Evolutionary conservation across 1,139 yeast genomes (phyloP).

Genomic region (Lodderomyces elongisporus): DNA sequence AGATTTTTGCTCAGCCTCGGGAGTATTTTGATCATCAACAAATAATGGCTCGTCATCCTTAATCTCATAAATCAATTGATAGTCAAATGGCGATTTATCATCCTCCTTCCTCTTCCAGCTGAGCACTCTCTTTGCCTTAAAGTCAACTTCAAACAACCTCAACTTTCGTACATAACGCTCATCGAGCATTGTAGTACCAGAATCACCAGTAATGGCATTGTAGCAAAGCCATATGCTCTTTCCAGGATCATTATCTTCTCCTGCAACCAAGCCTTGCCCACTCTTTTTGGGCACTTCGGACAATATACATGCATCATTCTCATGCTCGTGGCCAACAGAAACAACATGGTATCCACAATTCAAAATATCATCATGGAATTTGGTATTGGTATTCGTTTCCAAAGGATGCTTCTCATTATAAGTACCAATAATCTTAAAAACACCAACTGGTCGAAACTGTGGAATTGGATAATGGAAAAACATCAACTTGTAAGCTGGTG

Average conservation of each 20-base stretch:
- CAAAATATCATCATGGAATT: conserved; percentile 33
- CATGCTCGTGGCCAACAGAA: conserved; percentile 53
- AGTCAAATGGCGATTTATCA: conserved; percentile 27
- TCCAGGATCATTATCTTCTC: not conserved
- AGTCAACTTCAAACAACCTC: conserved; percentile 34
- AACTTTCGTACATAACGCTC: conserved; percentile 27
- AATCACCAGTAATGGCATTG: conserved; percentile 36
- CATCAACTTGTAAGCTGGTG: conserved; percentile 24
- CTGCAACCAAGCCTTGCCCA: not conserved
- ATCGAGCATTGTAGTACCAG: conserved; percentile 26
- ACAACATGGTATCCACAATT: conserved; percentile 39
- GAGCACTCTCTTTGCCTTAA: conserved; percentile 21
- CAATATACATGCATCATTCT: conserved; percentile 48
- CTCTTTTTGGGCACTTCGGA: conserved; percentile 14
- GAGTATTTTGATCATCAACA: too few species aligned
- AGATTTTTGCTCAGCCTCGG: too few species aligned
- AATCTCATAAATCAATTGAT: conserved; percentile 27
- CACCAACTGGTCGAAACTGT: conserved; percentile 46
- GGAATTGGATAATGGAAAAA: conserved; percentile 51
- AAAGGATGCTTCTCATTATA: conserved; percentile 44
- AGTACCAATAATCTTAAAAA: conserved; percentile 44
- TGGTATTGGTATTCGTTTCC: conserved; percentile 27
- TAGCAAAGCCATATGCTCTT: conserved; percentile 37
- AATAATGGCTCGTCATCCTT: too few species aligned
- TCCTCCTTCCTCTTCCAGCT: conserved; percentile 38